Percentiles rank a stretch among this genome's conserved stretches.
phyloP scores from a whole-genome alignment of 2,329 filamentous ascomycete genomes.

The Colletotrichum limetticola region DNA sequence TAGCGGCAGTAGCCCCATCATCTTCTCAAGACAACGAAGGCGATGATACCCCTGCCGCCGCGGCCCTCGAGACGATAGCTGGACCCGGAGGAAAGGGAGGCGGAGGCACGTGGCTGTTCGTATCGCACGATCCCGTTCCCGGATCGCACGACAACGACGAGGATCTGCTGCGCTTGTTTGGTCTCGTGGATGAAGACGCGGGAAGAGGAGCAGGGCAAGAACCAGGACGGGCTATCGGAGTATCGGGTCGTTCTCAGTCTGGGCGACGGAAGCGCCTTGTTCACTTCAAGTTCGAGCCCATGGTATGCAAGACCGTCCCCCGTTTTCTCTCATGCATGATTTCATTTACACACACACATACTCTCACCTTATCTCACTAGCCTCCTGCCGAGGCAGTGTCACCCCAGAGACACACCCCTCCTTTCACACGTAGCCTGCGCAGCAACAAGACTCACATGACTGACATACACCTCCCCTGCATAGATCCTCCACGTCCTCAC shows the following conservation, averaged over 20 bases:
- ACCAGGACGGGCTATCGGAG: neutral
- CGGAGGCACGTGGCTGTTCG: conserved; percentile 85
- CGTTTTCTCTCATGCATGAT: conserved; percentile 15
- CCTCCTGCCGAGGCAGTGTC: neutral
- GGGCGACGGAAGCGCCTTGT: conserved; percentile 61
- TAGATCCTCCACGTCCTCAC: conserved; percentile 91
- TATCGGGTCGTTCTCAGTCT: conserved; percentile 28
- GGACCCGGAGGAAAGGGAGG: conserved; percentile 86
- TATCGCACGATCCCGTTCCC: conserved; percentile 80
- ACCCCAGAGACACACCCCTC: neutral
- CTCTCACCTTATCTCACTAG: neutral
- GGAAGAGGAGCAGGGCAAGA: neutral
- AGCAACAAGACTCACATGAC: neutral
- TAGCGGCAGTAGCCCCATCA: neutral
- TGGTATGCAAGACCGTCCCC: conserved; percentile 69
- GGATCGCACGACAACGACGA: conserved; percentile 37
- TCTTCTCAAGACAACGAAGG: conserved; percentile 33
- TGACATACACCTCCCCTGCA: neutral
- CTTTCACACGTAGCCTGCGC: neutral
- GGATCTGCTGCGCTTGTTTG: conserved; percentile 46
- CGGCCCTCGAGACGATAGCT: conserved; percentile 52
- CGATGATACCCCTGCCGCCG: neutral
- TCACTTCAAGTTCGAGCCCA: conserved; percentile 93
- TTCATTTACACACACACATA: neutral
- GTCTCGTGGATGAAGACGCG: conserved; percentile 43